These are phyloP conservation scores for Pythium graminicola DNA, from an alignment of 352 stramenopile genomes.

Conservation along the genomic window DNA sequence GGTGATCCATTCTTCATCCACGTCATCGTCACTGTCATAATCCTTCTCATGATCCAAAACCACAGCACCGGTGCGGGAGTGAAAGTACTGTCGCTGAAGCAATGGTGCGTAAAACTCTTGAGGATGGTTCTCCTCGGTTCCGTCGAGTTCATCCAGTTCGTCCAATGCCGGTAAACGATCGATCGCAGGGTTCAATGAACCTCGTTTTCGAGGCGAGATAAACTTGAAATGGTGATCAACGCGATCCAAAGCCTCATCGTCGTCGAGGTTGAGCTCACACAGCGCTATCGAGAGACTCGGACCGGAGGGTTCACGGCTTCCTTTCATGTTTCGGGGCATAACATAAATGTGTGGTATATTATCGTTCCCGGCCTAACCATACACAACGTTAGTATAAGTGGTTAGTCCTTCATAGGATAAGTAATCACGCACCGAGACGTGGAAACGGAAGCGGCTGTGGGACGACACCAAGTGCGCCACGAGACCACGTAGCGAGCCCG, in stretches of 20 bases:
- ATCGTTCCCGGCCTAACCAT: constrained; percentile 53
- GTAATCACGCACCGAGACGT: constrained; percentile 40
- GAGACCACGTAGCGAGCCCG: constrained; percentile 60
- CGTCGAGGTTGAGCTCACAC: constrained; percentile 50
- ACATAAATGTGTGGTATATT: constrained; percentile 82
- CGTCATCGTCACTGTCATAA: constrained; percentile 85
- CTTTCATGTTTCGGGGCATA: constrained; percentile 33
- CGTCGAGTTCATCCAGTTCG: constrained; percentile 67
- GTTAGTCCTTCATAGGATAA: neutral
- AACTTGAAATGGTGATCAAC: constrained; percentile 67
- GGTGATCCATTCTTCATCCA: constrained; percentile 86
- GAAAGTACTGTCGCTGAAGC: constrained; percentile 83
- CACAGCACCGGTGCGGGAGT: constrained; percentile 76
- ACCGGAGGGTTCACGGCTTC: neutral
- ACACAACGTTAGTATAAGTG: too few relatives aligned
- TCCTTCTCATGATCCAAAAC: constrained; percentile 78
- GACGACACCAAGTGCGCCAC: constrained; percentile 71
- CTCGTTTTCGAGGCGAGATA: constrained; percentile 31
- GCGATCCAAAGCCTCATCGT: constrained; percentile 39
- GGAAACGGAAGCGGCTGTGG: constrained; percentile 74
- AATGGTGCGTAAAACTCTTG: constrained; percentile 68
- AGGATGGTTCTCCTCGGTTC: constrained; percentile 44
- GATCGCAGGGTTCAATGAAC: constrained; percentile 13
- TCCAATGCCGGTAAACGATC: constrained; percentile 46
- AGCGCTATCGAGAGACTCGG: constrained; percentile 27